Evolutionary conservation across 768 basidiomycete genomes (phyloP), one percentile per base, ranked within the genome.

Genomic region (Kwoniella pini): DNA sequence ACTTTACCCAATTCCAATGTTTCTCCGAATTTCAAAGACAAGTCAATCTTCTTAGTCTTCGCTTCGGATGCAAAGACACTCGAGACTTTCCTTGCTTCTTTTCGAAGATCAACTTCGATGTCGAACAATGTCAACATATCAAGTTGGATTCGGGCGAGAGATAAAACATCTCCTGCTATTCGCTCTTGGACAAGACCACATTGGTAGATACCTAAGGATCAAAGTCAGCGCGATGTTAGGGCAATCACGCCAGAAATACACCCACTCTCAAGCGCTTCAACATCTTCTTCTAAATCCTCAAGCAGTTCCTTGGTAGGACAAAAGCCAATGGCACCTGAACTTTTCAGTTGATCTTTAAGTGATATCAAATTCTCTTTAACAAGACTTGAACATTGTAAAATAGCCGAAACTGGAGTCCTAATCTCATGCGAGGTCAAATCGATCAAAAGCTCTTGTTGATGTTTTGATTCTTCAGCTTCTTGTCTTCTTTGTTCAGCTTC

Each of bases 391-490:
- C 75, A 76, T 48, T 80, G 79, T 1, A 80, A 57, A 26, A 80
- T 77, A 2, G 78, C 79, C 2, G 70, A 72, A 36, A 80, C 72
- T 1, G 77, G 74, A 36, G 74, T 77, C 17, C 77, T 55, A 39
- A 80, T 74, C 64, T 78, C 77, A 62, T 79, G 77, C 27, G 67
- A 71, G 22, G 77, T 78, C 5, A 78, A 54, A 48, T 80, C 79
- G 57, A 80, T 76, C 42, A 79, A 60, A 15, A 79, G 63, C 40
- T 80, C 79, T 48, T 79, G 77, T 60, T 77, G 77, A 45, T 70
- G 67, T 46, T 70, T 71, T 42, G 63, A 65, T 38, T 71, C 74
- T 44, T 77, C 76, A 4, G 76, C 76, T 49, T 76, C 71, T 21
- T 60, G 33, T 45, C 71, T 58, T 36, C 67, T 22, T 19, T 68